Percentiles rank a stretch among this genome's conserved stretches.
phyloP scores from a whole-genome alignment of 108 stramenopile species.

The Cyclotella sp. region DNA sequence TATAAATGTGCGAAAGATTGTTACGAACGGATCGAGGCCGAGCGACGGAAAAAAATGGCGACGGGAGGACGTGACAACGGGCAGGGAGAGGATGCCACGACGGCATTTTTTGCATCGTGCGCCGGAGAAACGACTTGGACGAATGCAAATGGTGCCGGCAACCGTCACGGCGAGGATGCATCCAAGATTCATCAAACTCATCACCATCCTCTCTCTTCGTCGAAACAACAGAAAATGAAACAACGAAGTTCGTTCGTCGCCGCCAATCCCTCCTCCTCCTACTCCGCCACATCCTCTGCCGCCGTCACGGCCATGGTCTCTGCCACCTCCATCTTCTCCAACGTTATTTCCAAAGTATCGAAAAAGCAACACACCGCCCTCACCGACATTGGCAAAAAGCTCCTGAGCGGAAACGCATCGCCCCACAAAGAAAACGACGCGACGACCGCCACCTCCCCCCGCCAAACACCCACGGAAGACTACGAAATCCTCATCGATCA shows the following conservation, averaged over 20 bases:
- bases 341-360: conserved; percentile 40
- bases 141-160: neutral
- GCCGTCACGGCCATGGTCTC: conserved; percentile 32
- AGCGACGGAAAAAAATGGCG: neutral
- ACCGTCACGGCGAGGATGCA: neutral
- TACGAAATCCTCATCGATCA: conserved; percentile 78
- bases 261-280: neutral
- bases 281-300: neutral
- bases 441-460: neutral
- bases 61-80: neutral
- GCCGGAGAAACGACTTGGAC: conserved; percentile 2
- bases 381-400: conserved; percentile 40
- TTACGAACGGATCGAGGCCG: conserved; percentile 4
- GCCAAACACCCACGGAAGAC: conserved; percentile 30
- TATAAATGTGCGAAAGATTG: conserved; percentile 6
- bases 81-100: conserved; percentile 33
- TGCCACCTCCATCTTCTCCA: conserved; percentile 36
- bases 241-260: neutral
- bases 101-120: conserved; percentile 41
- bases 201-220: neutral
- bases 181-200: neutral
- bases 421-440: neutral
- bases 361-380: conserved; percentile 33
- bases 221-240: neutral
- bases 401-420: conserved; percentile 10